Evolutionary conservation across 306 rosid species (phyloP).

Genomic region (Cicer chorassanicum): DNA sequence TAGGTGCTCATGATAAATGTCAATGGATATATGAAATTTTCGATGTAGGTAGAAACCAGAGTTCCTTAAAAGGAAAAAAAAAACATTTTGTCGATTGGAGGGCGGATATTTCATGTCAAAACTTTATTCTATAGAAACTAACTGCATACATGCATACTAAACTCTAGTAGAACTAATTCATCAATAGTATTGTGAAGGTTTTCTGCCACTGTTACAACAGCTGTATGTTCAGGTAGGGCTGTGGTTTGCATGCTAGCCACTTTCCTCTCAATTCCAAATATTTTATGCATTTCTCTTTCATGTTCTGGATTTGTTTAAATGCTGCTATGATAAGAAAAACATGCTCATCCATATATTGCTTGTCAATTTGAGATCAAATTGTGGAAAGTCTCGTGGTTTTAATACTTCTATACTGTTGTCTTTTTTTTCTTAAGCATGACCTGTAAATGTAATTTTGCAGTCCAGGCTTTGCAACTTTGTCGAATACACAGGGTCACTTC

Average conservation of each 20-base stretch:
- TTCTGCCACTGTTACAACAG: slow-evolving; percentile 17
- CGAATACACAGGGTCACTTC: neutral
- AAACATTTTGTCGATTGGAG: slow-evolving; percentile 10
- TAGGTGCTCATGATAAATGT: slow-evolving; percentile 10
- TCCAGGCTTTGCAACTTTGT: slow-evolving; percentile 18
- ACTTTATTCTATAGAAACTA: slow-evolving; percentile 22
- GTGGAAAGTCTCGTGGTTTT: neutral
- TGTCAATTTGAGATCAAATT: slow-evolving; percentile 15
- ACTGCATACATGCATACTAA: slow-evolving; percentile 29
- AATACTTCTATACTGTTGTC: neutral
- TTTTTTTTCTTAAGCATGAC: slow-evolving; percentile 22
- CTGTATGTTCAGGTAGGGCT: slow-evolving; percentile 37
- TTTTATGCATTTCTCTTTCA: slow-evolving; percentile 1
- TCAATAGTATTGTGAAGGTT: slow-evolving; percentile 29
- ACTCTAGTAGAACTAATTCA: slow-evolving; percentile 31
- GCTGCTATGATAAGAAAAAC: slow-evolving; percentile 11
- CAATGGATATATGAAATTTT: slow-evolving; percentile 14
- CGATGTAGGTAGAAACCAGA: slow-evolving; percentile 18
- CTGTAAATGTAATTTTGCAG: neutral
- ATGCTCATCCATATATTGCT: slow-evolving; percentile 12
- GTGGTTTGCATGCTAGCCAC: slow-evolving; percentile 9
- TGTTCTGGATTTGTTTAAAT: slow-evolving; percentile 40
- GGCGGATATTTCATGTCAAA: slow-evolving; percentile 22
- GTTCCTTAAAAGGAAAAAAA: slow-evolving; percentile 31
- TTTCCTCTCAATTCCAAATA: slow-evolving; percentile 26